Evolutionary conservation across 2,329 filamentous ascomycete species (phyloP).

Genomic region (Shiraia bambusicola): DNA sequence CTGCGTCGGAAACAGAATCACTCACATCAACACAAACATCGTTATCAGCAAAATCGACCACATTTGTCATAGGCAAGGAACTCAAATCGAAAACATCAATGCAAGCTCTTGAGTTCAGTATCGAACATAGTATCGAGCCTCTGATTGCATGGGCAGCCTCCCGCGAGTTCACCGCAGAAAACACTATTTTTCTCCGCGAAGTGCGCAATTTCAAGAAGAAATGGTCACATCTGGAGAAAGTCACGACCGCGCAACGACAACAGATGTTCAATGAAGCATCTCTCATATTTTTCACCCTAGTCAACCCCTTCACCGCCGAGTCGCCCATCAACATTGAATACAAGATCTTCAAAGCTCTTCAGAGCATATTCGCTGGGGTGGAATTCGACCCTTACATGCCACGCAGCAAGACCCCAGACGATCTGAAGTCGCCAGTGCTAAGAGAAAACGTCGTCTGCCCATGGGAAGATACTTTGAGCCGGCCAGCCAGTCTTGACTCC

Average conservation of each 20-base stretch:
- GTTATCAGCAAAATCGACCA: constrained; percentile 23
- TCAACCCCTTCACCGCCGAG: constrained; percentile 42
- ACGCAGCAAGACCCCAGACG: constrained; percentile 24
- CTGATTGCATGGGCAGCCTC: constrained; percentile 42
- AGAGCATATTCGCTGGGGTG: constrained; percentile 32
- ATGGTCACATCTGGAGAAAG: constrained; percentile 27
- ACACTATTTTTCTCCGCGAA: constrained; percentile 43
- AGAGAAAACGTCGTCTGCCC: constrained; percentile 42
- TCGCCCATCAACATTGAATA: constrained; percentile 44
- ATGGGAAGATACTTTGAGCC: constrained; percentile 39
- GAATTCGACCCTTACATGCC: constrained; percentile 43
- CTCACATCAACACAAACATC: constrained; percentile 28
- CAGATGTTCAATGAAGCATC: constrained; percentile 43
- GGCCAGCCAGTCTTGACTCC: constrained; percentile 37
- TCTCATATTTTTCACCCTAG: constrained; percentile 42
- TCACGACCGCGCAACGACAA: constrained; percentile 35
- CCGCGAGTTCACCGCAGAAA: constrained; percentile 42
- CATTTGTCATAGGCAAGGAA: constrained; percentile 27
- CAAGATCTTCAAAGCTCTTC: constrained; percentile 42
- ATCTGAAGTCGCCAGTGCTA: constrained; percentile 21
- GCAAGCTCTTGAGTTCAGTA: constrained; percentile 40
- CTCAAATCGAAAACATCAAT: constrained; percentile 40
- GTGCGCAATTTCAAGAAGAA: constrained; percentile 42
- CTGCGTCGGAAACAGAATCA: constrained; percentile 29
- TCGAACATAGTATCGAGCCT: constrained; percentile 39